Percentiles rank a stretch among this genome's conserved stretches.
Evolutionary conservation across 73 alveolate species (phyloP).

Genomic region (Stentor coeruleus): DNA sequence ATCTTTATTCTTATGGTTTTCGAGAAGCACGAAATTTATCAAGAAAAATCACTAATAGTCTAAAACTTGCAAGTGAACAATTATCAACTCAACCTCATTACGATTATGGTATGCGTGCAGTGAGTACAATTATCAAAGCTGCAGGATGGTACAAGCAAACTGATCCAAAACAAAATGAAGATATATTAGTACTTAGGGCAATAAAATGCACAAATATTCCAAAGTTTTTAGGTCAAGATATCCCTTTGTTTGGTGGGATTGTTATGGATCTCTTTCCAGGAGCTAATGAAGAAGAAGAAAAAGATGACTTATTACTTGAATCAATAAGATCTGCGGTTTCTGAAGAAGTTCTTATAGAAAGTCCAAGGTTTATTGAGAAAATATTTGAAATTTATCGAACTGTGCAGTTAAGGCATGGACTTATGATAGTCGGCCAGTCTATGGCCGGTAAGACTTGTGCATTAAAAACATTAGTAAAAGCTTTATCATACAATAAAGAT

Average conservation of each 20-base stretch:
- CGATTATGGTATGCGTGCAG: conserved; percentile 99
- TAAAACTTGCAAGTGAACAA: conserved; percentile 90
- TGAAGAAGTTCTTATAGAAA: conserved; percentile 53
- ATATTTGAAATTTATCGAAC: conserved; percentile 91
- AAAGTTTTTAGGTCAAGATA: conserved; percentile 91
- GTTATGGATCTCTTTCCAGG: conserved; percentile 95
- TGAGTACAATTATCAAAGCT: conserved; percentile 90
- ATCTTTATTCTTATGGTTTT: conserved; percentile 93
- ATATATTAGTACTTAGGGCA: conserved; percentile 84
- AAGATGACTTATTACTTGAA: conserved; percentile 63
- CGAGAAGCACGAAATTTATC: conserved; percentile 86
- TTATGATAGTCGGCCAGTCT: conserved; percentile 97
- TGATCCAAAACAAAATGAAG: conserved; percentile 79
- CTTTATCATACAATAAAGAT: conserved; percentile 40
- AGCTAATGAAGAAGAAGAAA: conserved; percentile 70
- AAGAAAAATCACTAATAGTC: conserved; percentile 76
- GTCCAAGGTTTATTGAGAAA: conserved; percentile 75
- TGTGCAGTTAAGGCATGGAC: conserved; percentile 94
- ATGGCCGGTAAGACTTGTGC: conserved; percentile 92
- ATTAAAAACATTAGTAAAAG: conserved; percentile 56
- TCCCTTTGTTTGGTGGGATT: conserved; percentile 92
- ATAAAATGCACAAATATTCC: conserved; percentile 95
- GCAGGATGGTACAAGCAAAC: conserved; percentile 95
- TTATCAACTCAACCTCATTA: conserved; percentile 90
- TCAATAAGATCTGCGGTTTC: conserved; percentile 57